Percentiles rank a stretch among this genome's conserved stretches.
These are phyloP conservation scores for Trichopus zeylanicus DNA, from an alignment of 116 monocot genomes.

Conservation along the genomic window DNA sequence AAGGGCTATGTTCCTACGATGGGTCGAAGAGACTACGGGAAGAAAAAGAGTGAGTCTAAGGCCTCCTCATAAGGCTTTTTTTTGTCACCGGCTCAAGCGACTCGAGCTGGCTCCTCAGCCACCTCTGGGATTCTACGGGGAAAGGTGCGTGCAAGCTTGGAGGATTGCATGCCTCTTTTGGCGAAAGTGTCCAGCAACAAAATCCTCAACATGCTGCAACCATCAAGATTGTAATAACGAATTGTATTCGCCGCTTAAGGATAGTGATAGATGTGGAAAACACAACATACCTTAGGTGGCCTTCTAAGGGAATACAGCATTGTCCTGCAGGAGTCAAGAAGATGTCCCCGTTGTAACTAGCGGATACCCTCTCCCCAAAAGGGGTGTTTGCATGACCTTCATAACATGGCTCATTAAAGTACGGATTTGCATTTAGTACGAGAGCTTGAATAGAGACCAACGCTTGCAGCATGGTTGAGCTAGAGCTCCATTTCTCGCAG, in stretches of 20 bases:
- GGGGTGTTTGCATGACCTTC: conserved; percentile 20
- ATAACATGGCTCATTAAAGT: conserved; percentile 78
- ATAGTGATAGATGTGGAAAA: neutral
- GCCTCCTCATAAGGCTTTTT: too few species aligned
- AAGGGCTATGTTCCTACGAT: too few species aligned
- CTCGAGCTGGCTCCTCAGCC: too few species aligned
- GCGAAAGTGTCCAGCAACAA: conserved; percentile 59
- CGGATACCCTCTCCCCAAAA: conserved; percentile 31
- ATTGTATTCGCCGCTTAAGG: neutral
- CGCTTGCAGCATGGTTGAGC: conserved; percentile 80
- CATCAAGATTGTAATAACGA: neutral
- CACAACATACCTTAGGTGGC: conserved; percentile 49
- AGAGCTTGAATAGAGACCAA: conserved; percentile 86
- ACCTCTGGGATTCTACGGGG: too few species aligned
- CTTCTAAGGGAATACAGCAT: conserved; percentile 59
- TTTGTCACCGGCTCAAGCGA: too few species aligned
- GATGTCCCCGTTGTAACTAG: conserved; percentile 38
- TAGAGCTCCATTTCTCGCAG: conserved; percentile 65
- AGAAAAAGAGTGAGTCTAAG: too few species aligned
- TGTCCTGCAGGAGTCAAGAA: conserved; percentile 73
- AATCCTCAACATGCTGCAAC: conserved; percentile 69
- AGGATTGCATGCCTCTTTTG: conserved; percentile 40
- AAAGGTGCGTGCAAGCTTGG: too few species aligned
- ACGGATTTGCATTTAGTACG: conserved; percentile 76
- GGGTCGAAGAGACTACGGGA: too few species aligned